Base-by-base conservation (phyloP, 441 rosid genomes). In the Populus trichocarpa region DNA sequence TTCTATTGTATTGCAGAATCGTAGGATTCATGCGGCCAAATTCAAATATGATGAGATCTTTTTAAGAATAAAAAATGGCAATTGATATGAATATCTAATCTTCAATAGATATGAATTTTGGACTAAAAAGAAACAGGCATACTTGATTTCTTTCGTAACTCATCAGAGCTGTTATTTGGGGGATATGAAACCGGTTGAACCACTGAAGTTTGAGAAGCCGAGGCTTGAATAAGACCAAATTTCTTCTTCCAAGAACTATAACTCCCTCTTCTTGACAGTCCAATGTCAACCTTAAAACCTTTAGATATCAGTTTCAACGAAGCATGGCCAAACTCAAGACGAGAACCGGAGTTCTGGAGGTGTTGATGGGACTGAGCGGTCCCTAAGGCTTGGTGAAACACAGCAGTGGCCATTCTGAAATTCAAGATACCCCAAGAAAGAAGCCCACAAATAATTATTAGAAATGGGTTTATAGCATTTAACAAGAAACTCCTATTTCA, bases 91-190 rank as follows among this genome's bases (percentile, higher is more conserved):
- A 71, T 20, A 8, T 23, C 38, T 25, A 32, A 50, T 30, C 28
- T 77, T 67, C 22, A 64, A 11, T 18, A 70, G 32, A 61, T 16
- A 75, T 42, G 66, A 77, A 72, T 71, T 65, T 57, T 67, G n/a
- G 32, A 36, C 28, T 20, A 73, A 25, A 74, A 83, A 33, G 53
- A 73, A 57, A 61, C 20, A 25, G 16, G 64, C 83, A 75, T 89
- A 93, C 99, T 87, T 77, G 96, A 78, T 89, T 90, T 94, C 78
- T 83, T 91, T 80, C 72, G 86, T 26, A 80, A 81, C 63, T 82
- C 91, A 36, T 69, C 80, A 64, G 85, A 74, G 77, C 36, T 74
- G 53, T 65, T 87, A 74, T 85, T 81, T n/a, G 92, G 82, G 32
- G 89, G 87, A 70, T 92, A 82, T 79, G 83, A 83, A 82, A 88